phyloP scores from a whole-genome alignment of 768 basidiomycete species.

The Fomitopsis serialis region DNA sequence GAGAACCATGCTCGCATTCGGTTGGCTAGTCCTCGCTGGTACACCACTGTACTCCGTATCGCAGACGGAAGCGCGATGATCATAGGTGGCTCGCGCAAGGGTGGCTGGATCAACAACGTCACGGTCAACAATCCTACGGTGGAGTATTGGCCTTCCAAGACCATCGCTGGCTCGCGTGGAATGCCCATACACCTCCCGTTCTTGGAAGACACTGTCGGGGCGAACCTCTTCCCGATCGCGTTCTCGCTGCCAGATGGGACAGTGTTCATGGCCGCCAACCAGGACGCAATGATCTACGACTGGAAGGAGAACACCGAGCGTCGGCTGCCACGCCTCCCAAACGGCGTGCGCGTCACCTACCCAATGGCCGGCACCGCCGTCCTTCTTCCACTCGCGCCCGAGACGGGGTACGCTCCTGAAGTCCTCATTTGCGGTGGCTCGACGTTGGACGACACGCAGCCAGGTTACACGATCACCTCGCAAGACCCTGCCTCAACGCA shows the following conservation, averaged over 20 bases:
- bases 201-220: conserved; percentile 64
- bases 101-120: conserved; percentile 82
- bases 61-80: conserved; percentile 80
- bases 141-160: conserved; percentile 81
- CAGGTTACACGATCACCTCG: conserved; percentile 61
- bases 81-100: conserved; percentile 74
- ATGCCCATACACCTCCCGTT: conserved; percentile 60
- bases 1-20: conserved; percentile 61
- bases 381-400: conserved; percentile 65
- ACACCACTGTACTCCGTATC: conserved; percentile 65
- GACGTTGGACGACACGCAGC: conserved; percentile 49
- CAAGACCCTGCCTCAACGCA: conserved; percentile 70
- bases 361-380: conserved; percentile 74
- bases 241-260: conserved; percentile 66
- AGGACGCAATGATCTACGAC: conserved; percentile 75
- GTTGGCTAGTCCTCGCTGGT: conserved; percentile 80
- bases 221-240: conserved; percentile 80
- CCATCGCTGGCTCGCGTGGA: conserved; percentile 61
- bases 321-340: conserved; percentile 63
- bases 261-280: conserved; percentile 75
- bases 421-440: conserved; percentile 79
- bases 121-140: conserved; percentile 78
- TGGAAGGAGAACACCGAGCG: conserved; percentile 61
- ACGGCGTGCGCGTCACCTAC: conserved; percentile 77
- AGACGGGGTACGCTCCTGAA: conserved; percentile 59